Percentiles rank a stretch among this genome's conserved stretches.
phyloP scores from a whole-genome alignment of 2,329 filamentous ascomycete genomes.

The Hirsutella minnesotensis region DNA sequence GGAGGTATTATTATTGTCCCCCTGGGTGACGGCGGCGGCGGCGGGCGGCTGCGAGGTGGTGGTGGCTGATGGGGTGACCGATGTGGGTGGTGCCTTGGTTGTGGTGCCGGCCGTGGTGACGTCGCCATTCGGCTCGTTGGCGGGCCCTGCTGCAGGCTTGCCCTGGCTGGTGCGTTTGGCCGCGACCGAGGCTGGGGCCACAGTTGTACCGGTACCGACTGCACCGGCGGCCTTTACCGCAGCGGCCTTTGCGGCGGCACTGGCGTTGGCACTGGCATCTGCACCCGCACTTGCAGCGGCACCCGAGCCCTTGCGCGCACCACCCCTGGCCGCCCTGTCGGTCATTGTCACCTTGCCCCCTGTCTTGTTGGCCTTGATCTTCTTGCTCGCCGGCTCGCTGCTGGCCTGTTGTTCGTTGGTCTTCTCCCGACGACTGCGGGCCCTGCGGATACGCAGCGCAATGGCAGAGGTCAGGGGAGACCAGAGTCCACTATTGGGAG shows the following conservation, averaged over 20 bases:
- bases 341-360: too few relatives aligned
- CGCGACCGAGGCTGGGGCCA: background rate
- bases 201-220: background rate
- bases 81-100: conserved; percentile 4
- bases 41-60: too few relatives aligned
- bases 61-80: background rate
- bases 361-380: background rate
- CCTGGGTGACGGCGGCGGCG: too few relatives aligned
- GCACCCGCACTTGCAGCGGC: background rate
- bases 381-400: too few relatives aligned
- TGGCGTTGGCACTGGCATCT: background rate
- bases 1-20: background rate
- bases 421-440: too few relatives aligned
- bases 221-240: conserved; percentile 11
- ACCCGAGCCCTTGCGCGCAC: too few relatives aligned
- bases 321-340: too few relatives aligned
- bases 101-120: background rate
- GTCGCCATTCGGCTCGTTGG: conserved; percentile 6
- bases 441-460: too few relatives aligned
- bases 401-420: too few relatives aligned
- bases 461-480: too few relatives aligned
- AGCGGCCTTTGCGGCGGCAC: conserved; percentile 1
- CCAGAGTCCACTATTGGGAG: too few relatives aligned
- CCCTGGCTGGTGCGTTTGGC: background rate
- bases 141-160: background rate